phyloP scores from a whole-genome alignment of 2,329 filamentous ascomycete species.

The Xylariomycetidae sp. region DNA sequence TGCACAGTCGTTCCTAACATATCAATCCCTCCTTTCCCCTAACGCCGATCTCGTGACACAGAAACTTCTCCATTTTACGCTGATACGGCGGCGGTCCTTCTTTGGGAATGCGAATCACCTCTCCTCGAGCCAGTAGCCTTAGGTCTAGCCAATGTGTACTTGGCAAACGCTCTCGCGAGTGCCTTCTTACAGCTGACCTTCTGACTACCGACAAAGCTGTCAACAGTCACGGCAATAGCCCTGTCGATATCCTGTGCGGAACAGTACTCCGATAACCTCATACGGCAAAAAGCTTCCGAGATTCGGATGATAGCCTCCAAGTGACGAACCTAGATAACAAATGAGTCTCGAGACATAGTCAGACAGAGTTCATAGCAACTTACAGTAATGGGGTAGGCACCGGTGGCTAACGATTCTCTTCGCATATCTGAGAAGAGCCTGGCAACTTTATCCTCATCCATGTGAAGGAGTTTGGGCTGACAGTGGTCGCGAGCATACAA shows the following conservation, averaged over 20 bases:
- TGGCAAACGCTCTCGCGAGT: slow-evolving; percentile 87
- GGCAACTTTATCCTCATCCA: slow-evolving; percentile 96
- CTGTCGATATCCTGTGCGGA: slow-evolving; percentile 87
- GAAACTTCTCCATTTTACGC: too few relatives aligned
- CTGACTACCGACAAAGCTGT: slow-evolving; percentile 92
- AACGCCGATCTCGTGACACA: too few relatives aligned
- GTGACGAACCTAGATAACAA: slow-evolving; percentile 71
- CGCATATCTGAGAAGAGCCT: slow-evolving; percentile 95
- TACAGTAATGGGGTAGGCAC: slow-evolving; percentile 97
- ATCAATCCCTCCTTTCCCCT: too few relatives aligned
- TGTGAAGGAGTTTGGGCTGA: slow-evolving; percentile 89
- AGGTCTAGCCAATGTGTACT: slow-evolving; percentile 67
- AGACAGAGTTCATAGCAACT: slow-evolving; percentile 31
- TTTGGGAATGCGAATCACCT: slow-evolving; percentile 16
- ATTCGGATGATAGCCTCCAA: slow-evolving; percentile 97
- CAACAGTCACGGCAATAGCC: slow-evolving; percentile 92
- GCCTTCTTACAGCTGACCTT: slow-evolving; percentile 98
- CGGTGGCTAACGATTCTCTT: slow-evolving; percentile 84
- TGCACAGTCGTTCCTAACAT: too few relatives aligned
- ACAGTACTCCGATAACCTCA: slow-evolving; percentile 97
- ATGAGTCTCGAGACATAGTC: not conserved
- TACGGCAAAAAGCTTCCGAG: slow-evolving; percentile 90
- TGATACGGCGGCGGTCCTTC: slow-evolving; percentile 14
- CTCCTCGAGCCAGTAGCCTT: slow-evolving; percentile 23
- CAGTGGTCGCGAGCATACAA: slow-evolving; percentile 88